These are phyloP conservation scores for Neonothopanus nambi DNA, from an alignment of 1,284 basidiomycete genomes.

Conservation along the genomic window DNA sequence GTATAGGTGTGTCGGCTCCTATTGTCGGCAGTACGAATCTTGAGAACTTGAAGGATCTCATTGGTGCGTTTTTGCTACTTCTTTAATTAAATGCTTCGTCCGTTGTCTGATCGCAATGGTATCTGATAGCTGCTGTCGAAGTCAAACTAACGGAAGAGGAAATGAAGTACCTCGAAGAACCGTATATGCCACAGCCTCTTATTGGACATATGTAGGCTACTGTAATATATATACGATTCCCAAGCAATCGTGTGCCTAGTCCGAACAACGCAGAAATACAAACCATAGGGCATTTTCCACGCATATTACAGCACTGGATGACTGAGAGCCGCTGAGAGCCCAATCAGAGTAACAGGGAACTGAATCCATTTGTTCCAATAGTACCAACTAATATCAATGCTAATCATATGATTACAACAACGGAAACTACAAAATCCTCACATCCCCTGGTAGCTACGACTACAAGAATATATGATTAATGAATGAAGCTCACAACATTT, in stretches of 20 bases:
- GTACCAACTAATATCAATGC: no score
- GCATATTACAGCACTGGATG: no score
- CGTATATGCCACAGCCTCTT: conserved; percentile 34
- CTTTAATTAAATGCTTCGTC: background rate
- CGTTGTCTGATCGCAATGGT: background rate
- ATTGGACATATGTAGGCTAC: conserved; percentile 17
- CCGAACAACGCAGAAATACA: no score
- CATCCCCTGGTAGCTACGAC: background rate
- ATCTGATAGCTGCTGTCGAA: conserved; percentile 25
- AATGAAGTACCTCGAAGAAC: conserved; percentile 33
- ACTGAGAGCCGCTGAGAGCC: no score
- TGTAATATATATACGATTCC: background rate
- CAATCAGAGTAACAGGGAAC: no score
- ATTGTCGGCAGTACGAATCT: conserved; percentile 59
- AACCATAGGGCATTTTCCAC: no score
- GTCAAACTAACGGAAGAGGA: conserved; percentile 33
- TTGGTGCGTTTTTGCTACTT: conserved; percentile 35
- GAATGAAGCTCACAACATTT: no score
- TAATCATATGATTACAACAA: no score
- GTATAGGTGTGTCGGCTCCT: conserved; percentile 50
- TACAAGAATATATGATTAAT: conserved; percentile 11
- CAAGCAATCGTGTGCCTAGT: no score
- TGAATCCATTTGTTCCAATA: no score
- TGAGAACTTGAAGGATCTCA: conserved; percentile 50
- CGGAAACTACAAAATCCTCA: no score